Evolutionary conservation across 768 basidiomycete species (phyloP).

Genomic region (Mycena sanguinolenta): DNA sequence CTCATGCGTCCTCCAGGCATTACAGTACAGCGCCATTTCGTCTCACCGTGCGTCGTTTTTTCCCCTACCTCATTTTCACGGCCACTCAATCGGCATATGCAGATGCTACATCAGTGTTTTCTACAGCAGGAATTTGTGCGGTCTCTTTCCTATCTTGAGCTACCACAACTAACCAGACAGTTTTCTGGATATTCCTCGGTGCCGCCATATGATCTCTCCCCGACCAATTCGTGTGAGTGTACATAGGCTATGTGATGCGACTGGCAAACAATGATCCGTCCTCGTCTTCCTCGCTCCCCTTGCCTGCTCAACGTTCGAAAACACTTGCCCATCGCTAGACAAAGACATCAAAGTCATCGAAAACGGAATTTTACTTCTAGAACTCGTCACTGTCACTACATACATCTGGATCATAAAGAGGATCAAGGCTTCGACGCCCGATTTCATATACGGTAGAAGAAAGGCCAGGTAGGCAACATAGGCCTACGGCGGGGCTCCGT

Average conservation of each 20-base stretch:
- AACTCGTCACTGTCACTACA: conserved; percentile 4
- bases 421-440: not conserved
- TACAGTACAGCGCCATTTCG: conserved; percentile 58
- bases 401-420: conserved; percentile 7
- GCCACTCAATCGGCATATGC: not conserved
- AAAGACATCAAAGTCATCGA: not conserved
- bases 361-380: not conserved
- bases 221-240: conserved; percentile 54
- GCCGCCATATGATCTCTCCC: conserved; percentile 51
- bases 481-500: not conserved
- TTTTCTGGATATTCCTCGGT: conserved; percentile 47
- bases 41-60: conserved; percentile 28
- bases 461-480: conserved; percentile 28
- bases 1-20: conserved; percentile 49
- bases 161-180: not conserved
- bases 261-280: not conserved
- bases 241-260: conserved; percentile 38
- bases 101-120: conserved; percentile 47
- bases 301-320: not conserved
- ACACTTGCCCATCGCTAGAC: not conserved
- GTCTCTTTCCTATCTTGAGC: not conserved
- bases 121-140: conserved; percentile 46
- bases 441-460: not conserved
- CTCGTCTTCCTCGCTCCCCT: not conserved
- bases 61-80: too few species aligned